Evolutionary conservation across 148 eudicot species (phyloP), one percentile per base, ranked within the genome.

Genomic region (Gaultheria prostrata): DNA sequence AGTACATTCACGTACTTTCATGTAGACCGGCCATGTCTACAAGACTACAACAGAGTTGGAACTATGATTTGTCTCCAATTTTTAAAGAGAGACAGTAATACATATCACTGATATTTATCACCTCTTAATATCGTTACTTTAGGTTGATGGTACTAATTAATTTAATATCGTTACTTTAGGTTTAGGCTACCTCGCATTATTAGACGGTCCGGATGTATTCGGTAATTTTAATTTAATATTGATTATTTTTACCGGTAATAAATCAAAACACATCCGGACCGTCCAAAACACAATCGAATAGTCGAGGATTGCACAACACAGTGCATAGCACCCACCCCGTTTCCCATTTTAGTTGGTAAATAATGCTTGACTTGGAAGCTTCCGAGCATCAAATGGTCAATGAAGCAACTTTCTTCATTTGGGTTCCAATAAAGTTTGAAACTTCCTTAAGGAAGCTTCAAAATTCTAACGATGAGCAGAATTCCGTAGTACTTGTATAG

Each of bases 321-420:
- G n/a, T n/a, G n/a, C n/a, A n/a, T n/a, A n/a, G n/a, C n/a, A n/a
- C n/a, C n/a, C n/a, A n/a, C n/a, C n/a, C n/a, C n/a, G n/a, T n/a
- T n/a, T n/a, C n/a, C n/a, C n/a, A n/a, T n/a, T n/a, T n/a, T n/a
- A n/a, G n/a, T n/a, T n/a, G n/a, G n/a, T n/a, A n/a, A n/a, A n/a
- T n/a, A n/a, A n/a, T n/a, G 54, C 54, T 18, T 46, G 20, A 46
- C 56, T 48, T 9, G 69, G 69, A 53, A 78, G 24, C 2, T 78
- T 56, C 28, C 3, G 2, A n/a, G 82, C 33, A 61, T 80, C 35
- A 59, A 80, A 80, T 1, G n/a, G 82, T 79, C 70, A 59, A 57
- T 39, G 51, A 79, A 57, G 6, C 33, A 26, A 24, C 70, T 63
- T 63, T 63, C 70, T 13, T 63, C 15, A 26, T 11, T 0, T 24